phyloP scores from a whole-genome alignment of 2,329 filamentous ascomycete species.

The Penicillium sp. region DNA sequence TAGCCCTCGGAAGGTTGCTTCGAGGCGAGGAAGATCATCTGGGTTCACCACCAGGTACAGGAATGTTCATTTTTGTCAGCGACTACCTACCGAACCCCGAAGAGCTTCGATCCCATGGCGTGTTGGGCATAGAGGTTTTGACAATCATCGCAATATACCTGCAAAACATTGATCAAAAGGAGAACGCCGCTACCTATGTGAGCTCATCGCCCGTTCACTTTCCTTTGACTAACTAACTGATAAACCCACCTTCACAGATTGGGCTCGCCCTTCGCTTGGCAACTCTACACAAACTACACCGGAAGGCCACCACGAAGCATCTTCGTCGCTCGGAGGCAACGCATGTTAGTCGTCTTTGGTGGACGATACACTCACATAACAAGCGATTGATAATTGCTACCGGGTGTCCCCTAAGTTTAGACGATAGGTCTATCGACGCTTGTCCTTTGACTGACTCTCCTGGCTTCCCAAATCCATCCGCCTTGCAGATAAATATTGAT shows the following conservation, averaged over 20 bases:
- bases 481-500: constrained; percentile 5
- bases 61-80: not conserved
- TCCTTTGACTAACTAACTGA: too few relatives aligned
- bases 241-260: not conserved
- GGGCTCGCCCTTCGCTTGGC: constrained; percentile 2
- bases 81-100: not conserved
- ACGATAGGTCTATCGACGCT: not conserved
- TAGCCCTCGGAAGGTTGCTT: constrained; percentile 6
- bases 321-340: constrained; percentile 2
- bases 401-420: not conserved
- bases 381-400: constrained; percentile 3
- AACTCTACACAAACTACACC: constrained; percentile 3
- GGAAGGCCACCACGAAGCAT: not conserved
- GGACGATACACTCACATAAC: constrained; percentile 6
- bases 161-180: constrained; percentile 4
- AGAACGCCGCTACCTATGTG: constrained; percentile 5
- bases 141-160: constrained; percentile 4
- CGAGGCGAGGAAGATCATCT: not conserved
- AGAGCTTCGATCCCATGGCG: constrained; percentile 1
- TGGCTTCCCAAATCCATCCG: constrained; percentile 2
- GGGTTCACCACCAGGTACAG: not conserved
- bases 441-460: not conserved
- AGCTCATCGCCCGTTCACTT: not conserved
- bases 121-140: constrained; percentile 3
- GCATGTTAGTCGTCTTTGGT: constrained; percentile 1